phyloP scores from a whole-genome alignment of 495 filamentous ascomycete genomes.

The Hypoxylon crocopeplum region DNA sequence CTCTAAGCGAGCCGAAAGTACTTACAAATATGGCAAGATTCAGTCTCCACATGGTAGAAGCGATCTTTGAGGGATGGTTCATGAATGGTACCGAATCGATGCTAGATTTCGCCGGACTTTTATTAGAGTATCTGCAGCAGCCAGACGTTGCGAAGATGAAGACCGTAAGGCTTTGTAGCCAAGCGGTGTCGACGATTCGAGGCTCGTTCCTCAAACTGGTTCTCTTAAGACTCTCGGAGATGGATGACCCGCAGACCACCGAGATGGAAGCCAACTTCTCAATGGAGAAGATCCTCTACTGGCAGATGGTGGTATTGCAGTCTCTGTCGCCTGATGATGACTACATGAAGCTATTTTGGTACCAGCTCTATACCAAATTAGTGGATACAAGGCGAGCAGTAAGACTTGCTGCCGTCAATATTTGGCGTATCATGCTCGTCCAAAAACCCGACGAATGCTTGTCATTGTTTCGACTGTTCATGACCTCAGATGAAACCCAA shows the following conservation, averaged over 20 bases:
- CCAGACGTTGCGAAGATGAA: slow-evolving; percentile 83
- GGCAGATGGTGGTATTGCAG: slow-evolving; percentile 89
- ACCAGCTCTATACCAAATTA: slow-evolving; percentile 84
- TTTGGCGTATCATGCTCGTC: slow-evolving; percentile 90
- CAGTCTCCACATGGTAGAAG: slow-evolving; percentile 79
- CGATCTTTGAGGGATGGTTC: slow-evolving; percentile 95
- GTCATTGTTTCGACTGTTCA: slow-evolving; percentile 71
- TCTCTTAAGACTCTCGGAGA: slow-evolving; percentile 82
- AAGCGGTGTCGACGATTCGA: slow-evolving; percentile 75
- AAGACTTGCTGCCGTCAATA: slow-evolving; percentile 77
- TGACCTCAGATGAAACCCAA: slow-evolving; percentile 69
- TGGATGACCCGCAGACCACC: slow-evolving; percentile 66
- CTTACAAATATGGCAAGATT: slow-evolving; percentile 86
- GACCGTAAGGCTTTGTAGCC: slow-evolving; percentile 84
- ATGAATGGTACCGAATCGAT: slow-evolving; percentile 80
- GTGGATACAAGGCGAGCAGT: slow-evolving; percentile 68
- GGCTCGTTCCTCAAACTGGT: slow-evolving; percentile 76
- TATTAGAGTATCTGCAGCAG: slow-evolving; percentile 87
- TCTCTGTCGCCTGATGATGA: slow-evolving; percentile 75
- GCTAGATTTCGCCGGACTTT: slow-evolving; percentile 83
- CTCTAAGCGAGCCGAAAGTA: slow-evolving; percentile 80
- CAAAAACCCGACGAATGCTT: slow-evolving; percentile 89
- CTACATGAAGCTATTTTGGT: slow-evolving; percentile 83
- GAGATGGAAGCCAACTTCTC: slow-evolving; percentile 67
- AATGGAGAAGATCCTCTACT: slow-evolving; percentile 86